phyloP scores from a whole-genome alignment of 768 basidiomycete genomes.

The Russula foetens region DNA sequence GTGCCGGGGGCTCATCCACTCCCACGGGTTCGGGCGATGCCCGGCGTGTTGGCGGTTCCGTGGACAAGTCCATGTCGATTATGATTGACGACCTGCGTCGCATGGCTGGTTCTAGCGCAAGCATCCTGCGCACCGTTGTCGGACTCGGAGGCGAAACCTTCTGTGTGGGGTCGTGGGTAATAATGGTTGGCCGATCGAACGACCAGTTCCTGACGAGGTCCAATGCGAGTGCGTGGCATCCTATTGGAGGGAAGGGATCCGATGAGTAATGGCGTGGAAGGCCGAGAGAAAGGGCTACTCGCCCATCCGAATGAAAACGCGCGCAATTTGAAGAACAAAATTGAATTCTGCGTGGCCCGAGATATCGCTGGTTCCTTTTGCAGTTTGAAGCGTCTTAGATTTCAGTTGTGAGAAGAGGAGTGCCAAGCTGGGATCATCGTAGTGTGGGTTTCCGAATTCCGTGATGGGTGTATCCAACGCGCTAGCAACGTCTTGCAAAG shows the following conservation, averaged over 20 bases:
- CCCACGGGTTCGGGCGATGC: slow-evolving; percentile 38
- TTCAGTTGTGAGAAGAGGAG: slow-evolving; percentile 85
- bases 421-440: slow-evolving; percentile 91
- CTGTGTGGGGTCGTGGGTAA: slow-evolving; percentile 22
- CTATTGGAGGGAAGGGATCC: slow-evolving; percentile 34
- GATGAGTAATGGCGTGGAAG: background rate
- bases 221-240: slow-evolving; percentile 88
- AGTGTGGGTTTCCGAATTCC: slow-evolving; percentile 77
- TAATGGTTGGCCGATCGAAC: slow-evolving; percentile 68
- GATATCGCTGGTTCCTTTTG: slow-evolving; percentile 88
- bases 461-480: slow-evolving; percentile 44
- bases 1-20: slow-evolving; percentile 17
- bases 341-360: slow-evolving; percentile 85
- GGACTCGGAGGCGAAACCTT: slow-evolving; percentile 36
- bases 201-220: slow-evolving; percentile 89
- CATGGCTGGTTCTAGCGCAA: slow-evolving; percentile 43
- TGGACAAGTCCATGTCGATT: slow-evolving; percentile 82
- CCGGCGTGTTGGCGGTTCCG: slow-evolving; percentile 48
- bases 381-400: slow-evolving; percentile 86
- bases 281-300: slow-evolving; percentile 22
- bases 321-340: slow-evolving; percentile 90
- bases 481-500: slow-evolving; percentile 62
- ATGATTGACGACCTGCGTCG: slow-evolving; percentile 67
- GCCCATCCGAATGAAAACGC: slow-evolving; percentile 96
- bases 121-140: slow-evolving; percentile 35